These are phyloP conservation scores for Phaeoacremonium minimum DNA, from an alignment of 2,329 filamentous ascomycete genomes.

Conservation along the genomic window DNA sequence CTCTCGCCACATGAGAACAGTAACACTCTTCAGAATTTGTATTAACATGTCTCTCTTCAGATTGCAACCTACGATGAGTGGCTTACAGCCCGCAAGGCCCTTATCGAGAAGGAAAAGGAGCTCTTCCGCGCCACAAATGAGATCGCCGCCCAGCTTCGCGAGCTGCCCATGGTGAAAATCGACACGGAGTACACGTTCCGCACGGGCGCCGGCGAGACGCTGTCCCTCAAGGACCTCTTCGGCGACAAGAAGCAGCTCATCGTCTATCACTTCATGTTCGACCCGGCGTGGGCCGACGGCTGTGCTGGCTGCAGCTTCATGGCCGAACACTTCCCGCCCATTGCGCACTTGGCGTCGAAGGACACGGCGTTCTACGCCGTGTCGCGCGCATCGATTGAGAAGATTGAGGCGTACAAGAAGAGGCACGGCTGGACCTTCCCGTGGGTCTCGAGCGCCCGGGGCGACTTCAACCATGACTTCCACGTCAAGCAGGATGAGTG, in stretches of 20 bases:
- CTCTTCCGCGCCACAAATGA: not conserved
- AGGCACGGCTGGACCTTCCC: constrained; percentile 33
- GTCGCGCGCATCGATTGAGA: no score
- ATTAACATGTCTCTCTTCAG: no score
- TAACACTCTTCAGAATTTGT: no score
- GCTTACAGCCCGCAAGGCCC: constrained; percentile 2
- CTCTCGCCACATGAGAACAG: no score
- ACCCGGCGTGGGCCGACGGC: constrained; percentile 22
- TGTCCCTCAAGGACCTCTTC: constrained; percentile 25
- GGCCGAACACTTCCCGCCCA: constrained; percentile 30
- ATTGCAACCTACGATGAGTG: not conserved
- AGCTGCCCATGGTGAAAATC: constrained; percentile 34
- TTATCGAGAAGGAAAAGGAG: not conserved
- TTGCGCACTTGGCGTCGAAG: no score
- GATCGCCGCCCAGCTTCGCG: constrained; percentile 22
- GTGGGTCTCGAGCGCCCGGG: constrained; percentile 29
- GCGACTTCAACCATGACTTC: constrained; percentile 34
- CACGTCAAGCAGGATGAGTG: not conserved
- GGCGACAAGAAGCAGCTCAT: constrained; percentile 27
- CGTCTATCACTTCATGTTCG: constrained; percentile 43
- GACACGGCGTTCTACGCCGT: no score
- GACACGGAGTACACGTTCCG: constrained; percentile 29
- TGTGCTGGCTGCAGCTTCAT: constrained; percentile 33
- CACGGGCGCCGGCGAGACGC: constrained; percentile 15
- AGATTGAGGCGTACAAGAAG: no score